Percentiles rank a stretch among this genome's conserved stretches.
These are phyloP conservation scores for Pseudogymnoascus sp. DNA, from an alignment of 2,329 filamentous ascomycete species.

Conservation along the genomic window DNA sequence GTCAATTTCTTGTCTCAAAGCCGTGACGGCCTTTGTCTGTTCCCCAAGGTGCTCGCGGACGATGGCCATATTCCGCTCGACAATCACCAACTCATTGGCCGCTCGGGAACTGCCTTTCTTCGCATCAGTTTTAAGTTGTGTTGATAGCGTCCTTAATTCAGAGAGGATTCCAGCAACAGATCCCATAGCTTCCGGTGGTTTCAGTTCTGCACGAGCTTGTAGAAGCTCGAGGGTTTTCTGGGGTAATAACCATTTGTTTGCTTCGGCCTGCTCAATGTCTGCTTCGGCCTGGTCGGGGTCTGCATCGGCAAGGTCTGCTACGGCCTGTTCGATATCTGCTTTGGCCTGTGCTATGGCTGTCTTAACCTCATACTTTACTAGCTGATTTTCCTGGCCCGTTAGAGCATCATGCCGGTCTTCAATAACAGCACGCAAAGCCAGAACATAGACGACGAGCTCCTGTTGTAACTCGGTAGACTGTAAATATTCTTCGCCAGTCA, in stretches of 20 bases:
- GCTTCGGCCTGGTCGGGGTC: slow-evolving; percentile 43
- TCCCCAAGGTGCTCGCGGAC: slow-evolving; percentile 46
- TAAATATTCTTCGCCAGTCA: slow-evolving; percentile 83
- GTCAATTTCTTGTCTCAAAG: slow-evolving; percentile 62
- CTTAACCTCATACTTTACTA: slow-evolving; percentile 65
- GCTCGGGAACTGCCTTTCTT: slow-evolving; percentile 46
- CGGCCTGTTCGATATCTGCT: not conserved
- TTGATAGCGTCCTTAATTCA: slow-evolving; percentile 56
- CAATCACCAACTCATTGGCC: slow-evolving; percentile 54
- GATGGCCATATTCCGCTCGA: slow-evolving; percentile 52
- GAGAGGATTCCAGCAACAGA: slow-evolving; percentile 65
- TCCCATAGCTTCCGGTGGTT: slow-evolving; percentile 41
- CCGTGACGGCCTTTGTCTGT: slow-evolving; percentile 41
- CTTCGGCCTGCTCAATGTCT: not conserved
- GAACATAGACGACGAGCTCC: slow-evolving; percentile 78
- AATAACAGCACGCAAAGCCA: slow-evolving; percentile 63
- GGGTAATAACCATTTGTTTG: slow-evolving; percentile 59
- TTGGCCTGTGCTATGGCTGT: slow-evolving; percentile 19
- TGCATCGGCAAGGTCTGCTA: slow-evolving; percentile 13
- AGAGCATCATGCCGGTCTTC: slow-evolving; percentile 71
- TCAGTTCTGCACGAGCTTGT: slow-evolving; percentile 37
- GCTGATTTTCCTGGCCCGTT: slow-evolving; percentile 65
- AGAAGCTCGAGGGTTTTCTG: slow-evolving; percentile 48
- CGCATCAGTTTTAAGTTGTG: slow-evolving; percentile 49
- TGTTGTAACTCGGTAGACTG: slow-evolving; percentile 82